Evolutionary conservation across 768 basidiomycete genomes (phyloP).

Genomic region (Boletus reticuloceps): DNA sequence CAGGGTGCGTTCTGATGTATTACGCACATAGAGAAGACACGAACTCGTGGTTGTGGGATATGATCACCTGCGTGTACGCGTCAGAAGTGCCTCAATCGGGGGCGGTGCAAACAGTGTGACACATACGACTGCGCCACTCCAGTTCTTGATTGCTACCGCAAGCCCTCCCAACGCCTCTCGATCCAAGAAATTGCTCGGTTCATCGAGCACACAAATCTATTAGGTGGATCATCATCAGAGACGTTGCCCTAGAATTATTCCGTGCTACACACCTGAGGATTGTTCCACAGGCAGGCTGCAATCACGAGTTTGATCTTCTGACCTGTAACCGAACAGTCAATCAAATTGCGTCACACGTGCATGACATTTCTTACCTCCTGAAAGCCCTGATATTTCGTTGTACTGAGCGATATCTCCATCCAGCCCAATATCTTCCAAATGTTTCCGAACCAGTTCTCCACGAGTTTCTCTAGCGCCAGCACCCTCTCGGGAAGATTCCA

Average conservation of each 20-base stretch:
- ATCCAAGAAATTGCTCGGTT: slow-evolving; percentile 97
- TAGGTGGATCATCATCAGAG: slow-evolving; percentile 2
- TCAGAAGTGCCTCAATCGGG: slow-evolving; percentile 13
- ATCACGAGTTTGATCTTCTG: slow-evolving; percentile 98
- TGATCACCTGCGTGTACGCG: slow-evolving; percentile 65
- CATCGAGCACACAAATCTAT: slow-evolving; percentile 69
- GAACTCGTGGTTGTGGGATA: slow-evolving; percentile 93
- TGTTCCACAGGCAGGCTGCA: slow-evolving; percentile 95
- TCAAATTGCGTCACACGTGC: slow-evolving; percentile 7
- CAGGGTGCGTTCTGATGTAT: slow-evolving; percentile 6
- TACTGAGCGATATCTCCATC: slow-evolving; percentile 98
- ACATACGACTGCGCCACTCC: slow-evolving; percentile 84
- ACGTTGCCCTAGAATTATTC: not conserved
- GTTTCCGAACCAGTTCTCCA: slow-evolving; percentile 79
- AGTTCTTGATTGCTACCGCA: slow-evolving; percentile 91
- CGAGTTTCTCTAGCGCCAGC: slow-evolving; percentile 89
- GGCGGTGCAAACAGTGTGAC: slow-evolving; percentile 11
- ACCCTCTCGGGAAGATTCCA: slow-evolving; percentile 94
- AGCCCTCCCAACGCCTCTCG: slow-evolving; percentile 93
- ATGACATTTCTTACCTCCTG: slow-evolving; percentile 62
- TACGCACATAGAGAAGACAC: slow-evolving; percentile 75
- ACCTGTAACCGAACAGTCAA: slow-evolving; percentile 40
- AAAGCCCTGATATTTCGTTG: slow-evolving; percentile 92
- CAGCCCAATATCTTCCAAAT: slow-evolving; percentile 92
- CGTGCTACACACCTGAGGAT: slow-evolving; percentile 65